A percentile compares a stretch with the other conserved stretches of the same genome.
Conservation (phyloP, 2,329 filamentous ascomycete genomes). For the Aspergillus thermomutatus region DNA sequence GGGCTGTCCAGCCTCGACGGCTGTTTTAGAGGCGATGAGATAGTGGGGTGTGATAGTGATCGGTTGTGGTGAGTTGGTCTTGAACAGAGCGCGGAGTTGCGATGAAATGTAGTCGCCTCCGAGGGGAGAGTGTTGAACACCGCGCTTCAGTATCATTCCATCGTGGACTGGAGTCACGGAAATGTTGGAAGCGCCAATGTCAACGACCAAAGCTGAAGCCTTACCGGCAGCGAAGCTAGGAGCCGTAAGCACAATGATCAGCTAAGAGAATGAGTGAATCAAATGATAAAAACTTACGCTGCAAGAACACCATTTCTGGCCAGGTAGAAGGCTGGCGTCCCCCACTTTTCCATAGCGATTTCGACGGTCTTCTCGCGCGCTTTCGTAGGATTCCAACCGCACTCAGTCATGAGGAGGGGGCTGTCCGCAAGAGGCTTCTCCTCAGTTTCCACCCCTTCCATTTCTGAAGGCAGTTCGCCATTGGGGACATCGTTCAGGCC, state of each 20-base stretch:
- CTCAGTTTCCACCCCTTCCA: constrained; percentile 59
- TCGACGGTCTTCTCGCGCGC: constrained; percentile 91
- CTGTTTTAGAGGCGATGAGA: constrained; percentile 79
- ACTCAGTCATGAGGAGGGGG: constrained; percentile 89
- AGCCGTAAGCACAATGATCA: constrained; percentile 4
- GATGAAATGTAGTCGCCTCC: constrained; percentile 87
- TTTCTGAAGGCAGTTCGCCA: constrained; percentile 56
- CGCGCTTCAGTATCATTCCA: constrained; percentile 89
- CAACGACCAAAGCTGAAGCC: constrained; percentile 85
- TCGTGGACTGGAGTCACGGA: constrained; percentile 91
- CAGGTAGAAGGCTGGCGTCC: constrained; percentile 89
- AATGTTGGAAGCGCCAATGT: constrained; percentile 83
- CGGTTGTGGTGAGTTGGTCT: constrained; percentile 60
- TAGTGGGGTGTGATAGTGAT: constrained; percentile 81
- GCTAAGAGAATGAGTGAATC: background rate
- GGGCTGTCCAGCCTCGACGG: constrained; percentile 80
- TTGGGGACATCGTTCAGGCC: constrained; percentile 68
- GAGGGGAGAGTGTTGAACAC: constrained; percentile 77
- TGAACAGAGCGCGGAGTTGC: constrained; percentile 80
- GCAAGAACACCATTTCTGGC: constrained; percentile 84
- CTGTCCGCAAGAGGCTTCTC: constrained; percentile 84
- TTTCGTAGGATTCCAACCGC: constrained; percentile 86
- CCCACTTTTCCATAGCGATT: constrained; percentile 96
- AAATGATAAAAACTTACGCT: constrained; percentile 49
- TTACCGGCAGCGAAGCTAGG: constrained; percentile 80